These are phyloP conservation scores for Globisporangium orthogonon DNA, from an alignment of 352 stramenopile species.

Conservation along the genomic window DNA sequence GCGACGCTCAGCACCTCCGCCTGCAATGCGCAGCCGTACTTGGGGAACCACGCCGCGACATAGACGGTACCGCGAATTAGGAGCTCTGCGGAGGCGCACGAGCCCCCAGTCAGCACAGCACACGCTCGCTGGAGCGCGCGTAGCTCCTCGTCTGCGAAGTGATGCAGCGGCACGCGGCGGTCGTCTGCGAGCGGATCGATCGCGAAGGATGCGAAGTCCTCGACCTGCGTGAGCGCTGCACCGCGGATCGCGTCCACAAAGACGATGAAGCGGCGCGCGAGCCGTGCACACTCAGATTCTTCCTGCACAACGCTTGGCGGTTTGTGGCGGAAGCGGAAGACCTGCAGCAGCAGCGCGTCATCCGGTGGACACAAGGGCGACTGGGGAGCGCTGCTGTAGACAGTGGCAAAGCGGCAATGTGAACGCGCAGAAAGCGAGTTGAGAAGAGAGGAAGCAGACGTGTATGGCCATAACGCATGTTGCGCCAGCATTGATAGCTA, in stretches of 20 bases:
- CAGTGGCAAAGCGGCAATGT: not conserved
- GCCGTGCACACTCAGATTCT: slow-evolving; percentile 12
- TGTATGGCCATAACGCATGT: not conserved
- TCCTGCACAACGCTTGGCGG: slow-evolving; percentile 24
- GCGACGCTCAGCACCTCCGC: slow-evolving; percentile 16
- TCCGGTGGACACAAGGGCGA: not conserved
- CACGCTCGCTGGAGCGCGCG: slow-evolving; percentile 13
- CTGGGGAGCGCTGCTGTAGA: not conserved
- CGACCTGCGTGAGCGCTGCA: slow-evolving; percentile 7
- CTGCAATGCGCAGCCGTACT: slow-evolving; percentile 40
- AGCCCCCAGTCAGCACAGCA: slow-evolving; percentile 8
- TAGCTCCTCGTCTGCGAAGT: slow-evolving; percentile 23
- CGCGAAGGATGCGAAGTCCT: slow-evolving; percentile 10
- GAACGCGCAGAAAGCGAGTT: too few relatives aligned
- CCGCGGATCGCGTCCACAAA: slow-evolving; percentile 15
- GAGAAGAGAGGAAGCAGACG: not conserved
- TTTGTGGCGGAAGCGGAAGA: slow-evolving; percentile 46
- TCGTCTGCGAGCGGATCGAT: slow-evolving; percentile 16
- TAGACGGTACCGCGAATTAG: slow-evolving; percentile 18
- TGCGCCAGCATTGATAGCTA: not conserved
- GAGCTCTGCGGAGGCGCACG: not conserved
- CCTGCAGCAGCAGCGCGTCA: slow-evolving; percentile 17
- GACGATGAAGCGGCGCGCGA: slow-evolving; percentile 14
- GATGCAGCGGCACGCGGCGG: slow-evolving; percentile 14
- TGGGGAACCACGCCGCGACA: slow-evolving; percentile 33